phyloP scores from a whole-genome alignment of 495 filamentous ascomycete species.

The Penicilliopsis zonata region DNA sequence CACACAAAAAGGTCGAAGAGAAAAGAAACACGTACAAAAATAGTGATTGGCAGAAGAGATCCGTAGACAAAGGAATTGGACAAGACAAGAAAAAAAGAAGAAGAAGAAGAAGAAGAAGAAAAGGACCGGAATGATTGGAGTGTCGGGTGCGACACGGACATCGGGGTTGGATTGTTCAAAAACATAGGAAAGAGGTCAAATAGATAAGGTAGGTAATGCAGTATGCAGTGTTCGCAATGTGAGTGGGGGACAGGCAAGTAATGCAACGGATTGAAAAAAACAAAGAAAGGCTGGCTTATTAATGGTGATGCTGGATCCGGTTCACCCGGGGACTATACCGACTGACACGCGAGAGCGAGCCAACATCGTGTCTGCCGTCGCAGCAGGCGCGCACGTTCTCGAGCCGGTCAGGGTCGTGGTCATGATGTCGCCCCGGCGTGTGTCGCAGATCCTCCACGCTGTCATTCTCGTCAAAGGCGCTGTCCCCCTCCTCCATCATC shows the following conservation, averaged over 20 bases:
- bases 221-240: not conserved
- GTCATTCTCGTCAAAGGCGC: constrained; percentile 53
- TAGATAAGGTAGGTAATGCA: constrained; percentile 8
- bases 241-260: not conserved
- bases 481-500: constrained; percentile 61
- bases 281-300: constrained; percentile 1
- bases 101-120: constrained; percentile 7
- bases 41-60: constrained; percentile 2
- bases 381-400: constrained; percentile 97
- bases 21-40: no score
- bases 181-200: constrained; percentile 10
- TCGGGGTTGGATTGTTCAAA: no score
- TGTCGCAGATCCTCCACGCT: constrained; percentile 70
- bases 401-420: constrained; percentile 60
- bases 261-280: no score
- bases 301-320: constrained; percentile 29
- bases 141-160: no score
- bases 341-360: constrained; percentile 34
- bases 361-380: constrained; percentile 63
- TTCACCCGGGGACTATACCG: constrained; percentile 30
- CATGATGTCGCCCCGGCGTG: constrained; percentile 64
- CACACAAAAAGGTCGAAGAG: not conserved
- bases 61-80: constrained; percentile 9
- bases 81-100: constrained; percentile 13
- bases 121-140: constrained; percentile 1